Evolutionary conservation across 306 rosid genomes (phyloP).

Genomic region (Acmispon strigosus): DNA sequence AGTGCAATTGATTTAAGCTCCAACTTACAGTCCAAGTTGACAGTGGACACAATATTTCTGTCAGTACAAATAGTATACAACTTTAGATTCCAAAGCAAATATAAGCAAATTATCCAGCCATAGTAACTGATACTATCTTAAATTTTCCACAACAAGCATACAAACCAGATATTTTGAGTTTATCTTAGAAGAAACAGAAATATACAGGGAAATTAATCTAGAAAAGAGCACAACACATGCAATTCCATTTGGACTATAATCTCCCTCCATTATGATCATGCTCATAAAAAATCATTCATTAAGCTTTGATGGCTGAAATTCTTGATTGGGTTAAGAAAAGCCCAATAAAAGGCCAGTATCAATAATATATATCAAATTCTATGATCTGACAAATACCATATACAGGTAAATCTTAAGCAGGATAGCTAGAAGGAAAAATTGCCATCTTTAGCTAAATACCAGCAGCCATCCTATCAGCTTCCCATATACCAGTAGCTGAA

Average conservation of each 20-base stretch:
- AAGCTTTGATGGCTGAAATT: background rate
- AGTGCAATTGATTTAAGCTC: conserved; percentile 86
- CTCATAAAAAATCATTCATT: background rate
- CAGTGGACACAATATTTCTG: conserved; percentile 90
- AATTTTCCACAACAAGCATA: background rate
- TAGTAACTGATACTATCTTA: background rate
- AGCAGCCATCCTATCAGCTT: background rate
- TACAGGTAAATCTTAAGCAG: background rate
- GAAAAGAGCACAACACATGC: background rate
- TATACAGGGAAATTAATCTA: background rate
- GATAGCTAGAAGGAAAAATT: background rate
- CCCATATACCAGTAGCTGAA: background rate
- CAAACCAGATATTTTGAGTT: background rate
- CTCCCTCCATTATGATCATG: background rate
- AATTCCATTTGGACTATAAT: background rate
- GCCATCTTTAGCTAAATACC: background rate
- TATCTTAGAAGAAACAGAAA: background rate
- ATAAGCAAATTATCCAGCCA: background rate
- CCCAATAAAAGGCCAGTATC: background rate
- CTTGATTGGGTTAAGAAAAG: background rate
- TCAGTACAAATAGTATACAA: background rate
- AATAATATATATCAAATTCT: background rate
- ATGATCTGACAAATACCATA: background rate
- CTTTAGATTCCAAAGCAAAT: background rate
- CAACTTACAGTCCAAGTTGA: conserved; percentile 87